Evolutionary conservation across 192 early-diverging fungal genomes (phyloP), one percentile per base, ranked within the genome.

Genomic region (Coemansia sp.): DNA sequence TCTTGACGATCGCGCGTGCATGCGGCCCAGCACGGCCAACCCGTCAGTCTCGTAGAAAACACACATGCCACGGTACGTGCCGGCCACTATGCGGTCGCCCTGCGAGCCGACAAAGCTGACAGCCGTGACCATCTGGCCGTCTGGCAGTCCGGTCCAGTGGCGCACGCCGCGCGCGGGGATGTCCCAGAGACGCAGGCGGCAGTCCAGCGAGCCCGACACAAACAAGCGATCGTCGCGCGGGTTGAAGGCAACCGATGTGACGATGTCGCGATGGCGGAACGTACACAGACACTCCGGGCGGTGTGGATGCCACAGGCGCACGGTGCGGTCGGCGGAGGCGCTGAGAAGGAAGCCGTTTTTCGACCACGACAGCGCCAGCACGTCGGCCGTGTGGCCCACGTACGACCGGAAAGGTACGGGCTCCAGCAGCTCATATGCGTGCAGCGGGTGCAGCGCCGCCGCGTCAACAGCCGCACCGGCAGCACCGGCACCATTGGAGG

Each of bases 21-120:
- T 88, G 48, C 88, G 90, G 14, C 90, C 93, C 54, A 87, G 86
- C 50, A 92, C 93, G 33, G 77, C 72, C 15, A 95, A 67, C 1
- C 80, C 87, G 38, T 87, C 82, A 6, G 83, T 83, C 30, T 90
- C 84, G 69, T 90, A 94, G 67, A 95, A 94, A 35, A 90, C 82
- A 45, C 86, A 82, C 43, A 83, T 75, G 8, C 93, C 93, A 28
- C 72, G 71, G 55, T 81, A 78, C 15, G 87, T 89, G 24, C 93
- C 92, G 4, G 82, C 87, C 6, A 87, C 83, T 13, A 86, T 78
- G n/a, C 81, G 64, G 22, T 72, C 69, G 27, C 90, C 91, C 43
- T 84, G 84, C 8, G 74, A 24, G 45, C 72, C 48, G n/a, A 84
- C 86, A 54, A 92, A 92, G 2, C 77, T 82, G 19, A 91, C 77